Base-by-base conservation (phyloP, 345 rosid genomes). In the Camelina neglecta region DNA sequence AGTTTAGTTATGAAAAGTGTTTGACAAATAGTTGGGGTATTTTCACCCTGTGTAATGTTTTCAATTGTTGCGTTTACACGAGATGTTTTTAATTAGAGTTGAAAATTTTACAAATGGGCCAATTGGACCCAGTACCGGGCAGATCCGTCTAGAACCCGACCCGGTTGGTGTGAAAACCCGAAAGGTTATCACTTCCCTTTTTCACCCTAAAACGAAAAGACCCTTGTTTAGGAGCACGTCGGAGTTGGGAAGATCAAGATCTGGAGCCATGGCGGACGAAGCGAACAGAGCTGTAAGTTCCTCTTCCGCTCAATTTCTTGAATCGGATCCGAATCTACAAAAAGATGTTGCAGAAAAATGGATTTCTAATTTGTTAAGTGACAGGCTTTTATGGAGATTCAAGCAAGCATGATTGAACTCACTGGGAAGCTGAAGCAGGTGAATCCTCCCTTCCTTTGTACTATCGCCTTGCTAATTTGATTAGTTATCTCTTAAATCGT, bases 381-480 rank as follows among this genome's bases (percentile, higher is more conserved):
- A 42, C 72, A 86, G 86, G 86, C 83, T 11, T 84, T 86, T 75
- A 49, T 83, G 33, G 90, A 86, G 86, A 81, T 84, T 70, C 90
- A 84, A 73, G 79, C 84, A 58, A 85, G 83, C 77, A 83, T 86
- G 90, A 83, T 84, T 42, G 85, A 86, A 59, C 82, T 85, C 47
- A 81, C 85, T 5, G 84, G 79, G 26, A 86, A 86, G 80, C 62
- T 83, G 11, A 86, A 86, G 67, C 85, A 84, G 88, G 86, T 84
- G 53, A 29, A 38, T 16, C n/a, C 31, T 11, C n/a, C 8, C 31
- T 29, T 29, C 31, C 31, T 29, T 29, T 29, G 31, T 29, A 29
- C 5, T 15, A n/a, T 5, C 7, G 50, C 50, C 50, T 18, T 8
- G 26, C 24, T 26, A 18, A 50, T 8, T 50, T 60, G 16, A 60